Percentiles rank a stretch among this genome's conserved stretches.
Conservation (phyloP, 495 filamentous ascomycete species). For the Penicillium nucicola region DNA sequence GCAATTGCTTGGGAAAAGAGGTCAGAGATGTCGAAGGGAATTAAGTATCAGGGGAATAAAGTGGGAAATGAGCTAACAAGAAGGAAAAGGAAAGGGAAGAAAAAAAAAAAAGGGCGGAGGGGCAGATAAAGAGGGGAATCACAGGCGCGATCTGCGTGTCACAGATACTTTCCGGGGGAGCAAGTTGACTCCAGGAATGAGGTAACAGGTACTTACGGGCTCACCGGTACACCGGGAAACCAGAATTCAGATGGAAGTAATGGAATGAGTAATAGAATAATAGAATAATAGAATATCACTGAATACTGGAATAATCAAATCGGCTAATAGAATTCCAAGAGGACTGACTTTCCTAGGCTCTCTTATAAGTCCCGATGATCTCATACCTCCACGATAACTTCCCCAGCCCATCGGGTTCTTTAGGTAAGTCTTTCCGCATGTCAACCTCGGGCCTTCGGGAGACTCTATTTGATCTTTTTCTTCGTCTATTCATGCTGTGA, state of each 20-base stretch:
- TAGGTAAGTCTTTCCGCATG: conserved; percentile 13
- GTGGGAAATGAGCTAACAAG: conserved; percentile 10
- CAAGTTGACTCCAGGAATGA: conserved; percentile 21
- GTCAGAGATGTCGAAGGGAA: conserved; percentile 6
- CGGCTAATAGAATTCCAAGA: background rate
- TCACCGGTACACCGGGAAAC: conserved; percentile 23
- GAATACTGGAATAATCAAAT: background rate
- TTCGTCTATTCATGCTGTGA: background rate
- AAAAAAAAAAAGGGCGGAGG: conserved; percentile 10
- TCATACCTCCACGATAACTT: conserved; percentile 12
- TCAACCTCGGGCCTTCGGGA: conserved; percentile 27
- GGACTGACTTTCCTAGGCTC: too few relatives aligned
- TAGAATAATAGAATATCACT: background rate
- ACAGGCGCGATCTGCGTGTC: conserved; percentile 15
- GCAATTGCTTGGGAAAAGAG: conserved; percentile 9
- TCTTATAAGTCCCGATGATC: conserved; percentile 11
- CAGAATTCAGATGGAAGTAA: background rate
- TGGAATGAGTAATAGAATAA: too few relatives aligned
- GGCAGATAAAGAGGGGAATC: conserved; percentile 17
- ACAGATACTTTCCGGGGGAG: conserved; percentile 11
- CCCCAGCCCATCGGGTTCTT: conserved; percentile 16
- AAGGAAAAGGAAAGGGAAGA: background rate
- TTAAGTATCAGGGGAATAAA: conserved; percentile 2
- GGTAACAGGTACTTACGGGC: conserved; percentile 22
- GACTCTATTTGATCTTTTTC: too few relatives aligned